Base-by-base conservation (phyloP, 371 early-diverging fungal species). In the Smittium mucronatum region DNA sequence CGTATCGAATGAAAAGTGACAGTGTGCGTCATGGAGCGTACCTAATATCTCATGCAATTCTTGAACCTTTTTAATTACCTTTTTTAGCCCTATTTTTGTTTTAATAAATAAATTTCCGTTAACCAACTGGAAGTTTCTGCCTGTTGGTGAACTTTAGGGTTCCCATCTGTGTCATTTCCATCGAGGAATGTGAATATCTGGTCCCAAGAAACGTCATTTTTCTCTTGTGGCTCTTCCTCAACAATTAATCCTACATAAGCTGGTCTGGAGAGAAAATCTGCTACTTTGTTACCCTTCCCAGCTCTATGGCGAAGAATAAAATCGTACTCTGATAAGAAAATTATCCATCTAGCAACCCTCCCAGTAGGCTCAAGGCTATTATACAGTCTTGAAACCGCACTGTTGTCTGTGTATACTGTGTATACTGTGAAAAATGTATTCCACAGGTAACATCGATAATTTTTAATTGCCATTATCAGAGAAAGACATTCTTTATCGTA, bases 261-360 rank as follows among this genome's bases (percentile, higher is more conserved):
- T 5, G 63, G 63, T 61, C 63, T 61, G 32, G 30, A 30, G 5
- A 61, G 32, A 61, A 15, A 61, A n/a, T 61, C 63, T 5, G 63
- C 63, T 61, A 61, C 63, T 30, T 30, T 5, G n/a, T 61, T 61
- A n/a, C 5, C 5, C 63, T 61, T 61, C 11, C 63, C 28, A 16
- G 28, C 32, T n/a, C 63, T 61, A 61, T 61, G 63, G n/a, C n/a
- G 63, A 15, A 61, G 47, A 61, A n/a, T 11, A n/a, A 61, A 61
- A 11, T 61, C n/a, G 32, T 61, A 61, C n/a, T 61, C 63, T 5
- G 63, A 61, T 5, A 61, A n/a, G 16, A 32, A 61, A n/a, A 5
- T 61, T 11, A 61, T 30, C 63, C 63, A 61, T 5, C 32, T 5
- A n/a, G 63, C 63, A 16, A 61, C 63, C 11, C 63, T 5, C 28